A percentile compares a stretch with the other conserved stretches of the same genome.
Conservation (phyloP, 1,139 yeast genomes). For the Wickerhamomyces sp. region DNA sequence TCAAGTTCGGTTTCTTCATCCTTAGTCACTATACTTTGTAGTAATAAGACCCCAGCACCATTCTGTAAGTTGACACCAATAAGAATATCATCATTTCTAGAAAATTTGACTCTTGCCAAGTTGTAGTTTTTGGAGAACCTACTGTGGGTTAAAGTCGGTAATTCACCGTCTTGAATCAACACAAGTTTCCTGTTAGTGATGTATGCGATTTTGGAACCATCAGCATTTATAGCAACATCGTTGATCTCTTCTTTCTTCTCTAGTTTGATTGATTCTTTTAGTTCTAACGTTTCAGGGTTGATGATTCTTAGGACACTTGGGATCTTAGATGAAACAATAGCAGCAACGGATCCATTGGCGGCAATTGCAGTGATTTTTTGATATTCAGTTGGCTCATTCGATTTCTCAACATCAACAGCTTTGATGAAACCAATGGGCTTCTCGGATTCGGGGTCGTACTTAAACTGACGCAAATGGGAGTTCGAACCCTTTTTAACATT, state of each 20-base stretch:
- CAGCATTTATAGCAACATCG: slow-evolving; percentile 43
- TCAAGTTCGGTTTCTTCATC: slow-evolving; percentile 5
- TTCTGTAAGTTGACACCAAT: slow-evolving; percentile 50
- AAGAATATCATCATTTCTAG: slow-evolving; percentile 43
- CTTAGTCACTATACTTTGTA: slow-evolving; percentile 21
- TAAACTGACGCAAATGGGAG: slow-evolving; percentile 67
- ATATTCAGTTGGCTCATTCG: slow-evolving; percentile 44
- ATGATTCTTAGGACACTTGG: slow-evolving; percentile 59
- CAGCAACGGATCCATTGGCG: slow-evolving; percentile 50
- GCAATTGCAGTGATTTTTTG: slow-evolving; percentile 54
- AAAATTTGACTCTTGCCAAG: slow-evolving; percentile 57
- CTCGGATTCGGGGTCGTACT: slow-evolving; percentile 34
- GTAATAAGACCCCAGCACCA: slow-evolving; percentile 36
- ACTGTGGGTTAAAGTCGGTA: slow-evolving; percentile 33
- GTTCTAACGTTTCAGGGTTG: slow-evolving; percentile 50
- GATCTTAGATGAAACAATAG: slow-evolving; percentile 51
- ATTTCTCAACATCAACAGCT: slow-evolving; percentile 39
- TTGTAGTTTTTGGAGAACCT: slow-evolving; percentile 28
- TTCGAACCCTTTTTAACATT: slow-evolving; percentile 55
- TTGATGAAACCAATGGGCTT: slow-evolving; percentile 60
- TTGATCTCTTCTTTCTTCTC: slow-evolving; percentile 49
- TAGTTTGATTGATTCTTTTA: slow-evolving; percentile 34
- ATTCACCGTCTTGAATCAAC: slow-evolving; percentile 44
- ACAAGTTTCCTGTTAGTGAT: slow-evolving; percentile 52
- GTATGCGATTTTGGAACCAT: slow-evolving; percentile 49